Evolutionary conservation across 2,329 filamentous ascomycete genomes (phyloP).

Genomic region (Calonectria hawksworthii): DNA sequence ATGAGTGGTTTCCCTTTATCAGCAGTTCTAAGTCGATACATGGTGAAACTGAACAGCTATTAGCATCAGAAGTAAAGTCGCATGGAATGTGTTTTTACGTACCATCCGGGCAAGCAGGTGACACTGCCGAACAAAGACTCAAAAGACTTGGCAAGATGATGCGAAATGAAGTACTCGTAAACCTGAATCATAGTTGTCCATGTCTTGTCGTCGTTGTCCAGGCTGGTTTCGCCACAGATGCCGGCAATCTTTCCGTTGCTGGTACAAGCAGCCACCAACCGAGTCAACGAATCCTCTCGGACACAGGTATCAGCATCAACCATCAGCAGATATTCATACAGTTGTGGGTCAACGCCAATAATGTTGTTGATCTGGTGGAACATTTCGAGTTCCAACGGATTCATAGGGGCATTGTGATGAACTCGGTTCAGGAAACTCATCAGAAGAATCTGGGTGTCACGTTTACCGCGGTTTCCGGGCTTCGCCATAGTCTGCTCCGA

Average conservation of each 20-base stretch:
- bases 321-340: constrained; percentile 98
- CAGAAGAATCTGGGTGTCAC: constrained; percentile 94
- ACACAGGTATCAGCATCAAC: constrained; percentile 98
- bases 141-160: constrained; percentile 96
- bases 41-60: constrained; percentile 84
- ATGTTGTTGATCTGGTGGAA: constrained; percentile 99
- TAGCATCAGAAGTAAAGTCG: constrained; percentile 15
- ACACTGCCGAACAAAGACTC: constrained; percentile 98
- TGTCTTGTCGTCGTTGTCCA: constrained; percentile 93
- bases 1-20: constrained; percentile 96
- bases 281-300: constrained; percentile 89
- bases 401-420: constrained; percentile 94
- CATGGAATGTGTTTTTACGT: constrained; percentile 59
- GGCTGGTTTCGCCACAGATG: constrained; percentile 95
- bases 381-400: constrained; percentile 94
- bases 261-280: constrained; percentile 90
- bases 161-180: constrained; percentile 99
- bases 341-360: constrained; percentile 95
- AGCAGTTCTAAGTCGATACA: constrained; percentile 95
- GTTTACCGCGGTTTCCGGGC: constrained; percentile 97
- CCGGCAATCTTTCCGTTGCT: constrained; percentile 96
- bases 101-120: constrained; percentile 99
- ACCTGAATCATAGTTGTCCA: constrained; percentile 99
- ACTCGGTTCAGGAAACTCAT: constrained; percentile 99
- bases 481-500: constrained; percentile 92